Conservation (phyloP, 805 yeast genomes). For the Suhomyces emberorum region DNA sequence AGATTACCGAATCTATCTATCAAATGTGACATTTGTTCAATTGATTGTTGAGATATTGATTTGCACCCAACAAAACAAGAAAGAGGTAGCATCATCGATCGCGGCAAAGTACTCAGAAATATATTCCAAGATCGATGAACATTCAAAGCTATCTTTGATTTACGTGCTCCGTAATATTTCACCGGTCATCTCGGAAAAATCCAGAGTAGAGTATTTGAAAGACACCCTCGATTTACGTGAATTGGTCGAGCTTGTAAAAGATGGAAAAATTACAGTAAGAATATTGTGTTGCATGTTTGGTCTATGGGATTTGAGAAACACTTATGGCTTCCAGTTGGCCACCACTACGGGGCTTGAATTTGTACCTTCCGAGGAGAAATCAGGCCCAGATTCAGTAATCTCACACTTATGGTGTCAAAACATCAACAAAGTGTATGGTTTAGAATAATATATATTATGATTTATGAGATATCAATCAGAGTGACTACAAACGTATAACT, state of each 20-base stretch:
- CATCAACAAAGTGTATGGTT: conserved; percentile 32
- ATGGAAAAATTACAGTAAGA: conserved; percentile 25
- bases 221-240: conserved; percentile 10
- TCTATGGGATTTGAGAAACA: conserved; percentile 32
- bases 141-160: conserved; percentile 10
- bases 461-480: too few species aligned
- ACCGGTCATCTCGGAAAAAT: conserved; percentile 10
- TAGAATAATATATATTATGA: conserved; percentile 19
- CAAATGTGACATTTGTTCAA: conserved; percentile 20
- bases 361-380: neutral
- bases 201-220: neutral
- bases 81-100: neutral
- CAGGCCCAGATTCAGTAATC: too few species aligned
- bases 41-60: conserved; percentile 12
- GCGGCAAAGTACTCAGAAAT: conserved; percentile 1
- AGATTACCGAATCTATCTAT: conserved; percentile 11
- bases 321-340: conserved; percentile 5
- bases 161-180: conserved; percentile 12
- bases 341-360: neutral
- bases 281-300: conserved; percentile 35
- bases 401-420: conserved; percentile 24
- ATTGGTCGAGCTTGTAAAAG: conserved; percentile 14
- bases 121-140: conserved; percentile 6
- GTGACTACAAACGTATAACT: too few species aligned
- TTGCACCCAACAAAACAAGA: neutral